Evolutionary conservation across 768 basidiomycete species (phyloP).

Genomic region (Rhodotorula paludigena): DNA sequence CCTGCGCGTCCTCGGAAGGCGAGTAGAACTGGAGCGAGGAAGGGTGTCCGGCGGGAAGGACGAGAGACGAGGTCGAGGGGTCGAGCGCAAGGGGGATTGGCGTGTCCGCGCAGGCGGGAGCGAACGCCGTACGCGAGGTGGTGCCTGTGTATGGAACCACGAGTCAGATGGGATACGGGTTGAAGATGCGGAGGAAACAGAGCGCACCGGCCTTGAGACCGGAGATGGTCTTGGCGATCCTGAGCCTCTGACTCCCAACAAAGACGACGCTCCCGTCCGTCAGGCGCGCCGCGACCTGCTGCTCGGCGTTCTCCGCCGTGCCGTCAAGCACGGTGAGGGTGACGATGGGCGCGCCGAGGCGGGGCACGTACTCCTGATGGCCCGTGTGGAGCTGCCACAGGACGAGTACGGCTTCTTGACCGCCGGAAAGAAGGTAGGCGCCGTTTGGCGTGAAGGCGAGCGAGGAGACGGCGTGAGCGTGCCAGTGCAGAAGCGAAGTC

Average conservation of each 20-base stretch:
- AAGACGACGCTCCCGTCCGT: constrained; percentile 75
- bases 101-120: constrained; percentile 20
- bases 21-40: constrained; percentile 91
- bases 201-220: constrained; percentile 70
- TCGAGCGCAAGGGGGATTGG: constrained; percentile 71
- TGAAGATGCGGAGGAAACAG: constrained; percentile 8
- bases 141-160: not conserved
- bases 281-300: constrained; percentile 80
- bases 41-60: constrained; percentile 88
- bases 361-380: constrained; percentile 84
- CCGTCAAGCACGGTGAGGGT: constrained; percentile 55
- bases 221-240: constrained; percentile 65
- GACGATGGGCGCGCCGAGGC: constrained; percentile 79
- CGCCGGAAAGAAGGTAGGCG: constrained; percentile 85
- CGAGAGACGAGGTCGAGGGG: constrained; percentile 59
- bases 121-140: constrained; percentile 47
- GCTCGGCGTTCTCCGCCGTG: constrained; percentile 54
- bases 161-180: not conserved
- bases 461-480: constrained; percentile 85
- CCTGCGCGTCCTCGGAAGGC: constrained; percentile 61
- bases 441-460: constrained; percentile 84
- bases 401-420: constrained; percentile 92
- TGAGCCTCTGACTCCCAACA: constrained; percentile 65
- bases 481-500: constrained; percentile 89
- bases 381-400: constrained; percentile 91